These are phyloP conservation scores for Schwanniomyces vanrijiae DNA, from an alignment of 805 yeast genomes.

Conservation along the genomic window DNA sequence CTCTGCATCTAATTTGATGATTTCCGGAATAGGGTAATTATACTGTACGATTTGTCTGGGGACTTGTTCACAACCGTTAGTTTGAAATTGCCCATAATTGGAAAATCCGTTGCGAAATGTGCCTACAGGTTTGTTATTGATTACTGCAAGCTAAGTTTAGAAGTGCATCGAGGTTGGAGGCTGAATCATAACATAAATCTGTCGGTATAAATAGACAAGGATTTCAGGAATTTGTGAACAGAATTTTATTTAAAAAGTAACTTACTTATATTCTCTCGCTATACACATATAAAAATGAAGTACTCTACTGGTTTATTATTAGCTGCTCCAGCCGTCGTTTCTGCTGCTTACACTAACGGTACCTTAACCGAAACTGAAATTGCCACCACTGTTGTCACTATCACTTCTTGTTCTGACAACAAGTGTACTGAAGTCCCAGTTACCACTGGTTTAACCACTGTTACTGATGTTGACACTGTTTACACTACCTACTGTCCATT, in stretches of 20 bases:
- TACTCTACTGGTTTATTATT: conserved; percentile 29
- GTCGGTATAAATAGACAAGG: conserved; percentile 1
- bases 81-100: not conserved
- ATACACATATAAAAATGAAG: conserved; percentile 26
- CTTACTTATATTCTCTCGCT: conserved; percentile 18
- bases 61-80: not conserved
- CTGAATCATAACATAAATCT: not conserved
- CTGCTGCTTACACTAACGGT: conserved; percentile 28
- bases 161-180: not conserved
- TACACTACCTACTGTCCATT: conserved; percentile 40
- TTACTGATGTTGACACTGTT: conserved; percentile 29
- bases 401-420: conserved; percentile 36
- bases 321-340: conserved; percentile 26
- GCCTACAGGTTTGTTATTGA: not conserved
- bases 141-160: not conserved
- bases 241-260: conserved; percentile 3
- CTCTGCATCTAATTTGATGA: not conserved
- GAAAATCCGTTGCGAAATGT: not conserved
- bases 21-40: not conserved
- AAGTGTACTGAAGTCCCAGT: conserved; percentile 24
- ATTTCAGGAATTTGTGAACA: not conserved
- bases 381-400: conserved; percentile 32
- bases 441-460: conserved; percentile 39
- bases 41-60: not conserved
- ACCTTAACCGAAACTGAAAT: conserved; percentile 28